Conservation (phyloP, 139 green algal genomes). For the Closterium sp. region DNA sequence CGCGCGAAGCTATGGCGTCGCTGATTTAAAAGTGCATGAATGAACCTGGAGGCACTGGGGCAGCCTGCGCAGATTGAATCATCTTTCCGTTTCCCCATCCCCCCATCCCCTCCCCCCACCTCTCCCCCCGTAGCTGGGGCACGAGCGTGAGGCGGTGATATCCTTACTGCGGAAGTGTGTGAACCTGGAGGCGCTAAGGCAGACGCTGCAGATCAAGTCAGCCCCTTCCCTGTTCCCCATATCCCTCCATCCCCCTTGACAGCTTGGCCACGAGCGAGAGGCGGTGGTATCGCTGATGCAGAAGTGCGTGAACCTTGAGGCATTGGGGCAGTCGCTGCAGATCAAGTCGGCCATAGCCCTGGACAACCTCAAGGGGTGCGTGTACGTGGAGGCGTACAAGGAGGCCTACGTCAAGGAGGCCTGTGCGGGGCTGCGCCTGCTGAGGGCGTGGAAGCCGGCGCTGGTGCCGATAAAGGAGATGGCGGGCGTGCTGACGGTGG, state of each 20-base stretch:
- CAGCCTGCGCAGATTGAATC: background rate
- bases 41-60: too few relatives aligned
- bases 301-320: conserved; percentile 69
- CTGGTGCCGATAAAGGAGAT: conserved; percentile 90
- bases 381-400: conserved; percentile 93
- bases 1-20: too few relatives aligned
- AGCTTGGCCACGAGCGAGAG: conserved; percentile 78
- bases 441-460: conserved; percentile 66
- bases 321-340: conserved; percentile 63
- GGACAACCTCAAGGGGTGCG: conserved; percentile 91
- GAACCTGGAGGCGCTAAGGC: too few relatives aligned
- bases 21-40: too few relatives aligned
- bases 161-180: too few relatives aligned
- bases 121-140: conserved; percentile 53
- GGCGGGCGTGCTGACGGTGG: conserved; percentile 82
- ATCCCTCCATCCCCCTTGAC: background rate
- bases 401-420: conserved; percentile 83
- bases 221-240: background rate
- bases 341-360: conserved; percentile 84
- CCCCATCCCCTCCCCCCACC: background rate
- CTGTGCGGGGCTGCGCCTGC: conserved; percentile 68
- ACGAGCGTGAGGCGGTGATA: too few relatives aligned
- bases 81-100: background rate
- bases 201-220: background rate
- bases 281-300: conserved; percentile 82